These are phyloP conservation scores for Rhodosporidiobolus odoratus DNA, from an alignment of 768 basidiomycete genomes.

Conservation along the genomic window DNA sequence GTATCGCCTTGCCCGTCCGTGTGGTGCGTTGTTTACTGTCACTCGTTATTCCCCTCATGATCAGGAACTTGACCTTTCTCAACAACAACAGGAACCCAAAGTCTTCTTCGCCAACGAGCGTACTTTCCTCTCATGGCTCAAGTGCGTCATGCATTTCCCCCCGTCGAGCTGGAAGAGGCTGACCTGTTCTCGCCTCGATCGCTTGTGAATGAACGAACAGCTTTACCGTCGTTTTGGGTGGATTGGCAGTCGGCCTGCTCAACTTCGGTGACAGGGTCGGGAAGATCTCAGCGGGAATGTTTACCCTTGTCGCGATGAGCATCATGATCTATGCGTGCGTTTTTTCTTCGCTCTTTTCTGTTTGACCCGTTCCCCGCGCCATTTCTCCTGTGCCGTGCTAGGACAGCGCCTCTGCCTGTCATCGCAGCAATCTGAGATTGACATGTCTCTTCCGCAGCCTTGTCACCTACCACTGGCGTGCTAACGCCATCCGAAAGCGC, in stretches of 20 bases:
- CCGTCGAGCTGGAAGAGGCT: too few relatives aligned
- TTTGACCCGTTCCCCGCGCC: too few relatives aligned
- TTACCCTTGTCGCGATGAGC: constrained; percentile 89
- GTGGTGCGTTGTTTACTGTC: constrained; percentile 48
- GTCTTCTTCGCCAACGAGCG: constrained; percentile 82
- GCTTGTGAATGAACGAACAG: constrained; percentile 6
- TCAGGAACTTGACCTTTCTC: not conserved
- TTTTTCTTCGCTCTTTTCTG: not conserved
- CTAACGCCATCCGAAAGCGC: constrained; percentile 80
- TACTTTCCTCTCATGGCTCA: constrained; percentile 93
- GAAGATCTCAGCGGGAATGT: constrained; percentile 93
- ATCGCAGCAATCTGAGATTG: not conserved
- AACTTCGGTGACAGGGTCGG: constrained; percentile 99
- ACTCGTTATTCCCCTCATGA: not conserved
- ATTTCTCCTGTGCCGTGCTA: too few relatives aligned
- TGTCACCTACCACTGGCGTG: constrained; percentile 93
- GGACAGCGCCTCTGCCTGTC: not conserved
- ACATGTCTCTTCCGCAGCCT: constrained; percentile 46
- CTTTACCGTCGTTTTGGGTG: constrained; percentile 89
- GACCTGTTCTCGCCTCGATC: not conserved
- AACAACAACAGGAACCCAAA: constrained; percentile 61
- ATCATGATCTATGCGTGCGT: constrained; percentile 84
- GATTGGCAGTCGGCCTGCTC: constrained; percentile 86
- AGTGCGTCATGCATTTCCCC: constrained; percentile 43
- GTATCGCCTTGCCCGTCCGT: constrained; percentile 91